These are phyloP conservation scores for Phytopythium litorale DNA, from an alignment of 352 stramenopile species.

Conservation along the genomic window DNA sequence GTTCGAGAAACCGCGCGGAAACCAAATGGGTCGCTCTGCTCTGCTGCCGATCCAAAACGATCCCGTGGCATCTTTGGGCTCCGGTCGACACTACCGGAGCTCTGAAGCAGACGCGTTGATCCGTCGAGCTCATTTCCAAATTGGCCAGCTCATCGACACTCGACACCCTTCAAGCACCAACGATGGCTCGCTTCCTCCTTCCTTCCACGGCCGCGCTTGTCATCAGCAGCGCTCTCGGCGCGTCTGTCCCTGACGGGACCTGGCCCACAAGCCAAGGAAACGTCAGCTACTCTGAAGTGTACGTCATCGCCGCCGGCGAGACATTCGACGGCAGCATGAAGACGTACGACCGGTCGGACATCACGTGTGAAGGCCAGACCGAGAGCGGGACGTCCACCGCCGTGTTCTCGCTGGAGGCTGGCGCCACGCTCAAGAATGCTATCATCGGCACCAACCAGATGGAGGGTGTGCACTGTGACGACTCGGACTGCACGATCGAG, in stretches of 20 bases:
- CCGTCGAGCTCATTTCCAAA: too few species aligned
- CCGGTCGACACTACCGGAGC: too few species aligned
- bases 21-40: too few species aligned
- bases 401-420: constrained; percentile 37
- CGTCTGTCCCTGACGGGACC: constrained; percentile 12
- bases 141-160: too few species aligned
- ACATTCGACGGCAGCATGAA: constrained; percentile 52
- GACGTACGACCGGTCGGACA: constrained; percentile 49
- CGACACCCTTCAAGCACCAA: too few species aligned
- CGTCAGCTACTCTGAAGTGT: constrained; percentile 19
- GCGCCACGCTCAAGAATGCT: constrained; percentile 45
- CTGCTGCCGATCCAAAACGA: too few species aligned
- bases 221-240: constrained; percentile 1
- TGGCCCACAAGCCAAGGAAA: constrained; percentile 16
- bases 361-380: constrained; percentile 31
- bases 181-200: not conserved
- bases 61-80: too few species aligned
- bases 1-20: too few species aligned
- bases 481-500: constrained; percentile 34
- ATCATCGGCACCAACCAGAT: constrained; percentile 49
- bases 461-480: constrained; percentile 34
- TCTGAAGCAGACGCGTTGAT: too few species aligned
- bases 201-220: not conserved
- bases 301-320: constrained; percentile 31
- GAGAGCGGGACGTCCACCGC: constrained; percentile 21